phyloP scores from a whole-genome alignment of 23 red algal genomes.

The Gracilaria gracilis region DNA sequence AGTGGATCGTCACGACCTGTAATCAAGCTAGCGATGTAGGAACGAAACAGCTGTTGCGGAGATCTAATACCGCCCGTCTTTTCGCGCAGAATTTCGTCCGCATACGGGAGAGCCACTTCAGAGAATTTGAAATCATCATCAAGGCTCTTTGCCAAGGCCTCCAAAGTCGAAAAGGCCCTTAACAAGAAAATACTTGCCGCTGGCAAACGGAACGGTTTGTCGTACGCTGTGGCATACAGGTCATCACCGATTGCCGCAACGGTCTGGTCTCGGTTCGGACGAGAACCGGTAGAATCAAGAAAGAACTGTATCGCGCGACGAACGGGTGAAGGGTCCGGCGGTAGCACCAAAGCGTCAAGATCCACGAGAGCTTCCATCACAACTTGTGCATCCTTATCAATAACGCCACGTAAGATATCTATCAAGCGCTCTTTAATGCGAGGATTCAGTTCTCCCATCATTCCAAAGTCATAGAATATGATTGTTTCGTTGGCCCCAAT shows the following conservation, averaged over 20 bases:
- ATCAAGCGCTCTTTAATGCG: slow-evolving; percentile 74
- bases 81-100: slow-evolving; percentile 75
- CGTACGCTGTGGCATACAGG: slow-evolving; percentile 83
- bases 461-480: slow-evolving; percentile 91
- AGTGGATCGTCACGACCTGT: slow-evolving; percentile 54
- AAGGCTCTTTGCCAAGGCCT: slow-evolving; percentile 72
- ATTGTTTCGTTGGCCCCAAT: slow-evolving; percentile 82
- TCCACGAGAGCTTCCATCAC: slow-evolving; percentile 83
- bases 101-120: slow-evolving; percentile 82
- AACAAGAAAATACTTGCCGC: slow-evolving; percentile 87
- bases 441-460: slow-evolving; percentile 80
- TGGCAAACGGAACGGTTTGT: slow-evolving; percentile 87
- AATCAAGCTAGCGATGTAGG: slow-evolving; percentile 8
- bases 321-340: slow-evolving; percentile 74
- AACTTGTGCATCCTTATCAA: slow-evolving; percentile 82
- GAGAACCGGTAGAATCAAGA: slow-evolving; percentile 74
- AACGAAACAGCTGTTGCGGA: slow-evolving; percentile 47
- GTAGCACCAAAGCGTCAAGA: slow-evolving; percentile 70
- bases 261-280: slow-evolving; percentile 84
- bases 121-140: slow-evolving; percentile 81
- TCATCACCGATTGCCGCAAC: slow-evolving; percentile 93
- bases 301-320: slow-evolving; percentile 86
- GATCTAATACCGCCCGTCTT: slow-evolving; percentile 45
- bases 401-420: slow-evolving; percentile 76
- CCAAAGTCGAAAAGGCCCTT: slow-evolving; percentile 84